Conservation (phyloP, 2,329 filamentous ascomycete species). For the Grosmannia clavigera region DNA sequence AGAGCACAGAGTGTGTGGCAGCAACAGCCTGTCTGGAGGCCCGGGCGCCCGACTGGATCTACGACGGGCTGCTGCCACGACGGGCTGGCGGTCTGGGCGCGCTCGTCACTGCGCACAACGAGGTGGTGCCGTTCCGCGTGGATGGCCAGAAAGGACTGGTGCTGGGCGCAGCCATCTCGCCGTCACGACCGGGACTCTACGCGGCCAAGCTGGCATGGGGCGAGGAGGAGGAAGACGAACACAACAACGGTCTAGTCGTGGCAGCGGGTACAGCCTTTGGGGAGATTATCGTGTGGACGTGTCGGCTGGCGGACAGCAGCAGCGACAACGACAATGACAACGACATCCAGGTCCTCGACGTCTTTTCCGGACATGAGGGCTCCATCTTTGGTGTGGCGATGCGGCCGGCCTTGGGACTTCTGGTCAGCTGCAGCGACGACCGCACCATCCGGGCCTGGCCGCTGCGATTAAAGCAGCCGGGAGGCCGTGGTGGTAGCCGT, state of each 20-base stretch:
- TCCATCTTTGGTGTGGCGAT: constrained; percentile 87
- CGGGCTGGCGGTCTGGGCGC: constrained; percentile 29
- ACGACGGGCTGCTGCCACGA: constrained; percentile 48
- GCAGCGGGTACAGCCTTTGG: constrained; percentile 73
- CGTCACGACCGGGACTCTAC: constrained; percentile 76
- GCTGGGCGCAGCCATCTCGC: constrained; percentile 38
- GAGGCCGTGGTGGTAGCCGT: constrained; percentile 12
- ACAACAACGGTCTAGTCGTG: not conserved
- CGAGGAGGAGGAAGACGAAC: not conserved
- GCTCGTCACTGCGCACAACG: constrained; percentile 79
- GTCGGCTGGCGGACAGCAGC: constrained; percentile 20
- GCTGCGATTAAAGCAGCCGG: constrained; percentile 11
- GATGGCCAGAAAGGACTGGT: constrained; percentile 19
- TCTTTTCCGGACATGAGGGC: constrained; percentile 66
- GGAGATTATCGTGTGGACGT: constrained; percentile 84
- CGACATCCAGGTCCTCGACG: constrained; percentile 31
- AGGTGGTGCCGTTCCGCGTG: constrained; percentile 42
- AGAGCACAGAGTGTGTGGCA: constrained; percentile 4
- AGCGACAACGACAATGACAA: constrained; percentile 7
- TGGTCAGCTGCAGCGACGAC: constrained; percentile 92
- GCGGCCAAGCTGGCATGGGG: constrained; percentile 60
- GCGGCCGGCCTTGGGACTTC: constrained; percentile 47
- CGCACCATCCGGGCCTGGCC: constrained; percentile 76
- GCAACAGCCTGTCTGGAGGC: constrained; percentile 22
- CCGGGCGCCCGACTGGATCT: constrained; percentile 61